phyloP scores from a whole-genome alignment of 768 basidiomycete genomes.

The Russula foetens region DNA sequence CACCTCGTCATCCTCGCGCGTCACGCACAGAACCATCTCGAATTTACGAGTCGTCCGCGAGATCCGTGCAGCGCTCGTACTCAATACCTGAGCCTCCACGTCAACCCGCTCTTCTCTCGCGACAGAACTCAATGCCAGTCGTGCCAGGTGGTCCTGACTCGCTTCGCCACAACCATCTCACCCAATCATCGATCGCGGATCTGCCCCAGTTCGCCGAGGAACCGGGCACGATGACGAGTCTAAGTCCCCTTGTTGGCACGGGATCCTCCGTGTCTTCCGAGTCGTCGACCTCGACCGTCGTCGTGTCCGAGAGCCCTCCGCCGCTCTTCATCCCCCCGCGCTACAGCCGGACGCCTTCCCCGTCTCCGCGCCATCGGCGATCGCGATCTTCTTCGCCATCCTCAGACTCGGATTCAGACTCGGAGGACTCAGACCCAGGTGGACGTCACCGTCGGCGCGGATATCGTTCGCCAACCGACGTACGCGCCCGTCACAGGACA shows the following conservation, averaged over 20 bases:
- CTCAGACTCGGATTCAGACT: background rate
- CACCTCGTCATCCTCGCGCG: slow-evolving; percentile 4
- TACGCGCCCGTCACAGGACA: slow-evolving; percentile 4
- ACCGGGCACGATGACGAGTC: slow-evolving; percentile 20
- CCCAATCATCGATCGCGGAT: slow-evolving; percentile 5
- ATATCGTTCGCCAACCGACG: slow-evolving; percentile 4
- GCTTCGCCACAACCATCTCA: background rate
- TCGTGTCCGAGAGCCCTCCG: slow-evolving; percentile 27
- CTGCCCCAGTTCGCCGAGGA: slow-evolving; percentile 26
- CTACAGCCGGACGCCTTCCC: slow-evolving; percentile 33
- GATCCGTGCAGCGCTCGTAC: slow-evolving; percentile 14
- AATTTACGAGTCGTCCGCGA: background rate
- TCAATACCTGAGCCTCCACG: slow-evolving; percentile 10
- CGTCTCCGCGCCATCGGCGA: slow-evolving; percentile 27
- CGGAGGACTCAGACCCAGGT: background rate
- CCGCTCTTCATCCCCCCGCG: slow-evolving; percentile 24
- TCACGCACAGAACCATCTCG: slow-evolving; percentile 2
- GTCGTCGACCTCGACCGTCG: slow-evolving; percentile 19
- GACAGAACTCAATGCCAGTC: slow-evolving; percentile 18
- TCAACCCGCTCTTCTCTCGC: background rate
- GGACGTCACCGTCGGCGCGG: background rate
- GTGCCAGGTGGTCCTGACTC: background rate
- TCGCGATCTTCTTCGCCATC: slow-evolving; percentile 30
- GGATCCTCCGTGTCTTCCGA: slow-evolving; percentile 10
- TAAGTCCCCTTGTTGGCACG: slow-evolving; percentile 25